Percentiles rank a stretch among this genome's conserved stretches.
These are phyloP conservation scores for Sanguinoderma infundibulare DNA, from an alignment of 1,284 basidiomycete species.

Conservation along the genomic window DNA sequence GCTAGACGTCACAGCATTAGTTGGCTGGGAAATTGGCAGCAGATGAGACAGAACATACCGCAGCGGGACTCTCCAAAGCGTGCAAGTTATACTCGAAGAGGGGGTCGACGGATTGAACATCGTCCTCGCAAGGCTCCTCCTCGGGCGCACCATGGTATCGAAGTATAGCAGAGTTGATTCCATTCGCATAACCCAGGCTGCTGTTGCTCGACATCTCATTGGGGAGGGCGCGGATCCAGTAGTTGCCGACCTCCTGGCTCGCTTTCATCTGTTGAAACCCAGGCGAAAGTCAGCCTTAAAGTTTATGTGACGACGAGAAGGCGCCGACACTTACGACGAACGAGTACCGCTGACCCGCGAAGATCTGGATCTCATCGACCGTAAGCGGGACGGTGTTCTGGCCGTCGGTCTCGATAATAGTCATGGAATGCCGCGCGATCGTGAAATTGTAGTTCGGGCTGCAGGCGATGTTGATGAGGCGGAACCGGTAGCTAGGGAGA, in stretches of 20 bases:
- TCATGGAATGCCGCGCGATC: slow-evolving; percentile 51
- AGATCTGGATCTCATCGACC: slow-evolving; percentile 47
- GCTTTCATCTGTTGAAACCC: slow-evolving; percentile 37
- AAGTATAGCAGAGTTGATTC: slow-evolving; percentile 57
- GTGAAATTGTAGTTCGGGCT: slow-evolving; percentile 39
- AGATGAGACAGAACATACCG: slow-evolving; percentile 6
- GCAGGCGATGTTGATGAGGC: slow-evolving; percentile 55
- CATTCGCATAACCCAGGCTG: slow-evolving; percentile 34
- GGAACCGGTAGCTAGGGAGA: slow-evolving; percentile 37
- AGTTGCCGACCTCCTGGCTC: slow-evolving; percentile 41
- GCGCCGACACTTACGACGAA: slow-evolving; percentile 24
- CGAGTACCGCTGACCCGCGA: slow-evolving; percentile 42
- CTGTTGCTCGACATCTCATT: slow-evolving; percentile 27
- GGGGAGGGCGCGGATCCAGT: slow-evolving; percentile 50
- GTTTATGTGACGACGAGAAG: neutral
- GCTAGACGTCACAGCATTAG: slow-evolving; percentile 15
- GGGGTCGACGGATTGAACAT: slow-evolving; percentile 26
- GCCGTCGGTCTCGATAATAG: slow-evolving; percentile 59
- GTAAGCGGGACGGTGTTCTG: slow-evolving; percentile 43
- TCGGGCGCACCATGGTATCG: slow-evolving; percentile 51
- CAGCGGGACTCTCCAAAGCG: slow-evolving; percentile 9
- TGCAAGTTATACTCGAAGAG: slow-evolving; percentile 38
- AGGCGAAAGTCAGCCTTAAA: neutral
- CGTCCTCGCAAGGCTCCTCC: slow-evolving; percentile 41
- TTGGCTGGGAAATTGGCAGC: neutral